Base-by-base conservation (phyloP, 345 rosid genomes). In the Carallia brachiata region DNA sequence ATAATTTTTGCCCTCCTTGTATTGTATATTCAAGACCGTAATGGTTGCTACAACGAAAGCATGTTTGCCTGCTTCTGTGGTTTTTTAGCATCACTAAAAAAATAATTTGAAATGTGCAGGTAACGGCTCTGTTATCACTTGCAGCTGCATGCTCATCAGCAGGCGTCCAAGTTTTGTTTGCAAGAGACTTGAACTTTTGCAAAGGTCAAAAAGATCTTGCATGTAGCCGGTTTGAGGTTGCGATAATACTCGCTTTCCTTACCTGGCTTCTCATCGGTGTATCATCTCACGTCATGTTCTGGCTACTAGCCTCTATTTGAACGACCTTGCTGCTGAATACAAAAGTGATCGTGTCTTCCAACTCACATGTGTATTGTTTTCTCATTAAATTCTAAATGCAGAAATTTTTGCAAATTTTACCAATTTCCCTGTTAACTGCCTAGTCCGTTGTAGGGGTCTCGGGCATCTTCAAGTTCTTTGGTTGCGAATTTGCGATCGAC, bases 101-200 rank as follows among this genome's bases (percentile, higher is more conserved):
- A 59, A 36, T 57, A 10, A 15, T 52, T 53, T 55, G 34, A 68
- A 63, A 60, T 39, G 70, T 70, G 68, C 78, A 80, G 84, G 84
- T 80, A 23, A 77, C 84, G 31, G 66, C 84, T 4, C 62, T 77
- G 34, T 69, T 80, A 19, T 80, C 84, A 55, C 81, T 80, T 59
- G 81, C 84, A 53, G 84, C 81, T 34, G 81, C 84, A 54, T 70
- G 76, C 62, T 72, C 84, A 5, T 75, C 84, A 23, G 81, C 76
- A 13, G 81, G 81, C 36, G 81, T 80, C 12, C 62, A 55, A 4
- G 74, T 77, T 65, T 58, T 77, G 62, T 80, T 68, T 54, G 52
- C 81, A 30, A 77, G 52, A 64, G 84, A 80, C 74, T 62, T 80
- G 55, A 50, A 68, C 44, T 74, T 66, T 69, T 80, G 84, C 80